Evolutionary conservation across 2,329 filamentous ascomycete genomes (phyloP), one percentile per base, ranked within the genome.

Genomic region (Myrmaecium sp.): DNA sequence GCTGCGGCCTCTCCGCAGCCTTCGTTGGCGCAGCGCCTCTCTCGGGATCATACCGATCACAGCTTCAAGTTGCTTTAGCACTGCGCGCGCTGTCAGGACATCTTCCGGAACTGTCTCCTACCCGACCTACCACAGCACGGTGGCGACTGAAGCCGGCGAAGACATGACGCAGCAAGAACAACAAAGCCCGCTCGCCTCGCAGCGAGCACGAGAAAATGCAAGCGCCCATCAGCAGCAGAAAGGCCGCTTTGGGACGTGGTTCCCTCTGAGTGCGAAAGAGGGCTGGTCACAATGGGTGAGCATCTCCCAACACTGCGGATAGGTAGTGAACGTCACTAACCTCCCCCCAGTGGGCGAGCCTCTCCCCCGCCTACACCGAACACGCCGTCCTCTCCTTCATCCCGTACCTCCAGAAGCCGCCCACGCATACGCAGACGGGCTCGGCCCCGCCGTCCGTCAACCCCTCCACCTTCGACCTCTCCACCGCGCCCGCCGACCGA

Each of bases 181-280:
- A 37, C 57, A 61, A 39, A 52, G 56, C 14, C 50, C 58, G 33
- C 45, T 62, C 25, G 59, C 62, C 17, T 59, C 60, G 15, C 57
- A 62, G 40, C 49, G 58, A 33, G 49, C 47, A 18, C 54, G 51
- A 30, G 47, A 54, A 32, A 43, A 46, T 28, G 44, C 41, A 5
- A 22, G 13, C 25, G 21, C 13, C 5, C 43, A 49, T 28, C 39
- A 19, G 29, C 22, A 31, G 26, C 39, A 34, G 25, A 54, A 46
- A 28, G 47, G 41, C 28, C 44, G 47, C 35, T 41, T 42, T 26
- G 40, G 45, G 15, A 41, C 54, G 17, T 74, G 67, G 51, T 95
- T 98, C 38, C 84, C 89, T 2, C 57, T 95, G 13, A 75, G 83
- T 26, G 93, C 93, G 57, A 89, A 84, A 44, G 83, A 93, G 31